Percentiles rank a stretch among this genome's conserved stretches.
phyloP scores from a whole-genome alignment of 2,329 filamentous ascomycete genomes.

The Apiospora koreana region DNA sequence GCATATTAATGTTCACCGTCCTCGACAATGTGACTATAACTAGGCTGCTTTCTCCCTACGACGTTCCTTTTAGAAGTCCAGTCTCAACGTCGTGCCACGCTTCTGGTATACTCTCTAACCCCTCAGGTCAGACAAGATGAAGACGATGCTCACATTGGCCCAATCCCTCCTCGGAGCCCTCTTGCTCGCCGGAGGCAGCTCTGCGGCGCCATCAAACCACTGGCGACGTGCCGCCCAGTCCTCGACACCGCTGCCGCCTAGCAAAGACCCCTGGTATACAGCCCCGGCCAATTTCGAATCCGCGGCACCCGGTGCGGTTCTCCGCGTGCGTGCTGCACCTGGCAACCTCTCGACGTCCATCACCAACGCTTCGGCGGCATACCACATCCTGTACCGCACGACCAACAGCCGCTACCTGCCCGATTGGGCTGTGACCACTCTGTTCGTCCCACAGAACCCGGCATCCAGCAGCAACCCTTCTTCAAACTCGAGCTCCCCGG shows the following conservation, averaged over 20 bases:
- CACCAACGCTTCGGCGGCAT: constrained; percentile 20
- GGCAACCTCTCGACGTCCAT: constrained; percentile 16
- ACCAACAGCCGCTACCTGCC: constrained; percentile 35
- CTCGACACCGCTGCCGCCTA: constrained; percentile 25
- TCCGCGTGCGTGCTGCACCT: constrained; percentile 30
- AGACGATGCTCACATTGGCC: constrained; percentile 5
- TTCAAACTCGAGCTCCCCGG: neutral
- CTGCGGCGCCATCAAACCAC: neutral
- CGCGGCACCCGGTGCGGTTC: constrained; percentile 28
- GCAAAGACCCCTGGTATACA: constrained; percentile 35
- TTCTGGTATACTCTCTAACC: neutral
- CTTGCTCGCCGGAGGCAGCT: neutral
- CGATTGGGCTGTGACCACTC: constrained; percentile 41
- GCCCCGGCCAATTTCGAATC: constrained; percentile 30
- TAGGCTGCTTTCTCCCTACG: neutral
- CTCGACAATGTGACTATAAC: neutral
- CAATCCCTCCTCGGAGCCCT: neutral
- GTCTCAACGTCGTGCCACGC: neutral
- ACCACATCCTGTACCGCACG: constrained; percentile 41
- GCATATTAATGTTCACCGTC: neutral
- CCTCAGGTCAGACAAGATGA: neutral
- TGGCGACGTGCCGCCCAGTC: neutral
- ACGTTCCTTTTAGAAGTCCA: neutral
- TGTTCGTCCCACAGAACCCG: constrained; percentile 23
- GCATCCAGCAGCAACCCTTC: no score